These are phyloP conservation scores for Tolypocladium ovalisporum DNA, from an alignment of 2,329 filamentous ascomycete genomes.

Conservation along the genomic window DNA sequence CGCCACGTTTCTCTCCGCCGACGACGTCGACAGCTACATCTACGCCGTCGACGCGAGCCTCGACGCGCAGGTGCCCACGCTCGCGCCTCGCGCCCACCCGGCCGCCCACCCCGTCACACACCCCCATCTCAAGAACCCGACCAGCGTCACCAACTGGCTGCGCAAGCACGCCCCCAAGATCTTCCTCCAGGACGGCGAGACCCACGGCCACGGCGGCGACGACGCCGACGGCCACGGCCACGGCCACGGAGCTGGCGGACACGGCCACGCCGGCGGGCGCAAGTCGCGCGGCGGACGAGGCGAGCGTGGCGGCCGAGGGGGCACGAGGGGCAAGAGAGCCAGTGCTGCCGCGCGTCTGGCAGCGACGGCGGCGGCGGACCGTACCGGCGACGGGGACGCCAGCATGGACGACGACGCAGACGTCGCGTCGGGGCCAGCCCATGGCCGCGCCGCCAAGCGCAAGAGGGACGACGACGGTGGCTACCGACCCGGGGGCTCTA, in stretches of 20 bases:
- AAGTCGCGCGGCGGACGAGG: constrained; percentile 22
- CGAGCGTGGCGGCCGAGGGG: constrained; percentile 27
- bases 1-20: constrained; percentile 54
- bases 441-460: constrained; percentile 26
- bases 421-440: constrained; percentile 19
- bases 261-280: constrained; percentile 16
- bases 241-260: constrained; percentile 11
- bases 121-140: constrained; percentile 55
- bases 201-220: constrained; percentile 22
- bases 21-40: constrained; percentile 66
- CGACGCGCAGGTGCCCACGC: constrained; percentile 33
- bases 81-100: constrained; percentile 37
- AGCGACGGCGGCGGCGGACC: constrained; percentile 8
- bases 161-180: constrained; percentile 74
- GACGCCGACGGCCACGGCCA: constrained; percentile 11
- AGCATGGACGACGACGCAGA: constrained; percentile 29
- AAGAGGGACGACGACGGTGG: constrained; percentile 50
- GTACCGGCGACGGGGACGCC: constrained; percentile 18
- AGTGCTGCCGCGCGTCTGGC: constrained; percentile 11
- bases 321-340: constrained; percentile 25
- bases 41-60: constrained; percentile 48
- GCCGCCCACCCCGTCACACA: constrained; percentile 24
- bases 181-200: constrained; percentile 56
- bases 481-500: constrained; percentile 48
- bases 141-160: constrained; percentile 93